Evolutionary conservation across 2,329 filamentous ascomycete genomes (phyloP), one percentile per base, ranked within the genome.

Genomic region (Venturiaceae sp.): DNA sequence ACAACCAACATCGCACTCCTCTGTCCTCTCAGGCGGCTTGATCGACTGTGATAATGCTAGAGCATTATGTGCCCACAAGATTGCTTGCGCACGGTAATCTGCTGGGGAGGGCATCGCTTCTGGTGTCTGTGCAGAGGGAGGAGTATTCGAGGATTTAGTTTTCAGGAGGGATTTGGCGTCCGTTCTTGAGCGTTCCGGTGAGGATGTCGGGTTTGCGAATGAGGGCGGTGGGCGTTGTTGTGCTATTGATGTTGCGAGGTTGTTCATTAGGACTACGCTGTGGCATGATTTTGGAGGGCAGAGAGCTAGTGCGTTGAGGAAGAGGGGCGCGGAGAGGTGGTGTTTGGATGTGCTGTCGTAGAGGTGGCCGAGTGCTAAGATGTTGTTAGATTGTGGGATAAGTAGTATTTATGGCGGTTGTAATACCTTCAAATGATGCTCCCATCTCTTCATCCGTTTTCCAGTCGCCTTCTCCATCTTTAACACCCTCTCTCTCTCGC

Each of bases 1-100:
- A 67, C 92, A 96, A 1, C 87, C 89, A 58, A 87, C 72, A 69
- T 95, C 90, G 67, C 92, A 96, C 67, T 95, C 90, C 54, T 85
- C 79, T 2, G 84, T 88, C 41, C 89, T 79, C 3, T 83, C 75
- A 0, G 87, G 82, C 3, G 85, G 82, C 58, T 79, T 73, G 44
- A 95, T 85, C 30, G 82, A 80, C 7, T 77, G 77, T 1, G 86
- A 83, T 59, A 90, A 81, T 23, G 79, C 77, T 34, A 92, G 74
- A 2, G 91, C 88, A 67, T 92, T 92, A 55, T 81, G 75, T 5
- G 90, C 88, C 92, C 92, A 96, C 63, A 83, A 81, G 36, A 81
- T 80, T 5, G 88, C 90, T 58, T 88, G 85, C 9, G 39, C 30
- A 21, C 39, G 41, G 30, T 44, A 50, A 23, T 82, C 77, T 37